These are phyloP conservation scores for Elsinoe ampelina DNA, from an alignment of 2,329 filamentous ascomycete genomes.

Conservation along the genomic window DNA sequence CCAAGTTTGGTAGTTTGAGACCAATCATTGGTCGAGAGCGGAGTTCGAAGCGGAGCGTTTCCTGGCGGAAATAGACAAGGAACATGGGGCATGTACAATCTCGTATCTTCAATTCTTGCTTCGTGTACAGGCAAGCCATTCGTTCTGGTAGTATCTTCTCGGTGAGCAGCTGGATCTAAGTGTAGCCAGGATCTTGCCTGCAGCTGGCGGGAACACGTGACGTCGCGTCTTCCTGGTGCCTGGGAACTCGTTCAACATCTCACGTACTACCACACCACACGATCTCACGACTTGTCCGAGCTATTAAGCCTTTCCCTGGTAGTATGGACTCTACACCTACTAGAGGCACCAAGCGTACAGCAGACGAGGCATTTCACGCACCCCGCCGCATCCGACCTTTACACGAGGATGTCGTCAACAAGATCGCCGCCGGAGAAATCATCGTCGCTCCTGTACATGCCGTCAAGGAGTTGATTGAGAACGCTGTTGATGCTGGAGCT, in stretches of 20 bases:
- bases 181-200: too few species aligned
- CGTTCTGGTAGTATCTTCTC: too few species aligned
- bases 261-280: background rate
- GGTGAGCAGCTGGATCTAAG: too few species aligned
- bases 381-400: conserved; percentile 59
- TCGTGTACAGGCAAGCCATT: too few species aligned
- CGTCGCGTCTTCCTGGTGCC: background rate
- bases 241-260: too few species aligned
- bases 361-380: conserved; percentile 21
- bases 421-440: conserved; percentile 96
- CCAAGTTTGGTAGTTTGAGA: too few species aligned
- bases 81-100: too few species aligned
- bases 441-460: conserved; percentile 96
- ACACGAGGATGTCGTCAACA: conserved; percentile 90
- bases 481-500: conserved; percentile 92
- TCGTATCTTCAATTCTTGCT: too few species aligned
- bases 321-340: background rate
- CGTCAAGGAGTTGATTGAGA: conserved; percentile 92
- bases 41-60: too few species aligned
- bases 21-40: too few species aligned
- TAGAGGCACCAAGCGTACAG: conserved; percentile 27
- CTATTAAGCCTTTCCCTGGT: background rate
- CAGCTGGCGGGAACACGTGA: too few species aligned
- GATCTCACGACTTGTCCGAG: background rate
- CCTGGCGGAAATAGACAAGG: too few species aligned